phyloP scores from a whole-genome alignment of 345 rosid species.

The Eucalyptus polybractea region DNA sequence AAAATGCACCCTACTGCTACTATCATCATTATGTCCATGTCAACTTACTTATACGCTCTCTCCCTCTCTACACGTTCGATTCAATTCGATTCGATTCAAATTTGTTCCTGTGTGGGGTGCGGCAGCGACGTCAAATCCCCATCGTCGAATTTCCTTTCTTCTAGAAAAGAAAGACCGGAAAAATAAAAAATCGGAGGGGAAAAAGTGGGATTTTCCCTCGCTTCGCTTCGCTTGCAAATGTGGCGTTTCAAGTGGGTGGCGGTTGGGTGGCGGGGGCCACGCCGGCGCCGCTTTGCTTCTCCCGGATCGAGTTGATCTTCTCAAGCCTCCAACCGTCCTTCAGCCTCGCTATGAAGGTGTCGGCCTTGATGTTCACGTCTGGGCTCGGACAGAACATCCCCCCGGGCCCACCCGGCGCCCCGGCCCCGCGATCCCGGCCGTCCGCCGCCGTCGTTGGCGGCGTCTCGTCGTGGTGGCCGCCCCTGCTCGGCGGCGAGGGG shows the following conservation, averaged over 20 bases:
- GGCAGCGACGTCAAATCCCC: neutral
- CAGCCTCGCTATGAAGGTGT: slow-evolving; percentile 71
- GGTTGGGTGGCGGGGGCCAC: neutral
- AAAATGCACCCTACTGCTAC: neutral
- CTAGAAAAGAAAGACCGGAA: neutral
- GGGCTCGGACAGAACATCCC: slow-evolving; percentile 61
- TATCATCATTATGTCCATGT: neutral
- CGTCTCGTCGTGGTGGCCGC: neutral
- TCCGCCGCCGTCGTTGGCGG: neutral
- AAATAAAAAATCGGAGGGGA: neutral
- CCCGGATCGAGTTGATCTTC: slow-evolving; percentile 54
- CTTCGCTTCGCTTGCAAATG: neutral
- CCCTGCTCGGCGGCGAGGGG: neutral
- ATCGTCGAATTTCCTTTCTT: neutral
- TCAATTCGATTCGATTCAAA: neutral
- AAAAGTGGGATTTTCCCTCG: neutral
- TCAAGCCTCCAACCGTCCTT: slow-evolving; percentile 70
- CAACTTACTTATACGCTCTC: neutral
- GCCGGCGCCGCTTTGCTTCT: slow-evolving; percentile 23
- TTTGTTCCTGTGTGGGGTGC: neutral
- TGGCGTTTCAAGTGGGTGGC: neutral
- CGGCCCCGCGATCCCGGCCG: neutral
- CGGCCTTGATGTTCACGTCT: slow-evolving; percentile 77
- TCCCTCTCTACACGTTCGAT: neutral
- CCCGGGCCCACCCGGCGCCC: neutral